Evolutionary conservation across 164 flowering plant genomes (phyloP).

Genomic region (Tinospora cordifolia): DNA sequence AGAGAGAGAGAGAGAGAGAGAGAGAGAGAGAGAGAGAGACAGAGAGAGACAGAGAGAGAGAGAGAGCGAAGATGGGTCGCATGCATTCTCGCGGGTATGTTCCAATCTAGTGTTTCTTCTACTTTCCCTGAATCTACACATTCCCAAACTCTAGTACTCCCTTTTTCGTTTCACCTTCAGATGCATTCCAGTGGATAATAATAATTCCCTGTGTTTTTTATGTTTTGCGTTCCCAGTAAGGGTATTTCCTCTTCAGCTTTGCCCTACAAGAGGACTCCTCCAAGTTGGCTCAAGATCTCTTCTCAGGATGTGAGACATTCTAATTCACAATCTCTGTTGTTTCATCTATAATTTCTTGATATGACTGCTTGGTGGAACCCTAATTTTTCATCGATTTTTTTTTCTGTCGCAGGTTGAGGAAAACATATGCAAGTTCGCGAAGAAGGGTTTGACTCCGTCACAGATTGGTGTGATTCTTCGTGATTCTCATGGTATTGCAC

Average conservation of each 20-base stretch:
- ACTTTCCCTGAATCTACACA: not conserved
- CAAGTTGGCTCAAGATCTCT: constrained; percentile 49
- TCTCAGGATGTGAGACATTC: constrained; percentile 29
- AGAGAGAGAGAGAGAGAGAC: no score
- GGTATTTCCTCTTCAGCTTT: constrained; percentile 78
- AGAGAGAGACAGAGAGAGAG: not conserved
- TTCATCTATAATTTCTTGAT: not conserved
- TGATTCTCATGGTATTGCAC: constrained; percentile 92
- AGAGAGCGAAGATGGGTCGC: constrained; percentile 13
- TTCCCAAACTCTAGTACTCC: no score
- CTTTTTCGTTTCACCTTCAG: not conserved
- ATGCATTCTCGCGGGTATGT: constrained; percentile 19
- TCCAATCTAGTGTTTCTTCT: not conserved
- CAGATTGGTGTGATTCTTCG: constrained; percentile 93
- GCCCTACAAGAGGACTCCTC: constrained; percentile 78
- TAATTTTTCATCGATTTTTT: not conserved
- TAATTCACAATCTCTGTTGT: not conserved
- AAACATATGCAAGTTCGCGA: constrained; percentile 83
- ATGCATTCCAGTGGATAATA: not conserved
- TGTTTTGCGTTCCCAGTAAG: constrained; percentile 45
- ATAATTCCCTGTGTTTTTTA: no score
- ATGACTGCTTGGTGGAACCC: not conserved
- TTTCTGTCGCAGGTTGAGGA: constrained; percentile 57
- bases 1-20: not conserved
- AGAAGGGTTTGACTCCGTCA: constrained; percentile 87